Conservation (phyloP, 176 grass and related monocot species). For the Lolium perenne region DNA sequence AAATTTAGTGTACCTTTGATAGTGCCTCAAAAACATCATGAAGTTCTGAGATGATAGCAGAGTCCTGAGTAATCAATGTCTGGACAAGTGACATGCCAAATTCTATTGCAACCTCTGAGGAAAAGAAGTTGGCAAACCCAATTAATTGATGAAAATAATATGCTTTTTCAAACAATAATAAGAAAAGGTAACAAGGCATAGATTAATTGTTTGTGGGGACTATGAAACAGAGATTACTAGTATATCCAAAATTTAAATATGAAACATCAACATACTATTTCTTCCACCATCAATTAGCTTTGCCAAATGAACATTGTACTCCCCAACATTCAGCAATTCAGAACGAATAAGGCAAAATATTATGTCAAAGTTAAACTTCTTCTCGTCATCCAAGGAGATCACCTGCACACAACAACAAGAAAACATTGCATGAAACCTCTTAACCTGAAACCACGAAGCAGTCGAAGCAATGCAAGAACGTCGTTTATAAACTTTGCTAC, state of each 20-base stretch:
- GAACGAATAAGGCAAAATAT: conserved; percentile 78
- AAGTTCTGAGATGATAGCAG: conserved; percentile 66
- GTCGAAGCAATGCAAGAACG: not conserved
- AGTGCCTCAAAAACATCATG: conserved; percentile 70
- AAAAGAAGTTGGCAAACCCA: conserved; percentile 6
- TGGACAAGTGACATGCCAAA: conserved; percentile 80
- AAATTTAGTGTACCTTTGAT: conserved; percentile 56
- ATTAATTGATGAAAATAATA: conserved; percentile 3
- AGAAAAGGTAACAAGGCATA: not conserved
- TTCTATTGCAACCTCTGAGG: conserved; percentile 64
- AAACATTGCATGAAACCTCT: not conserved
- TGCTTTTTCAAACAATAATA: not conserved
- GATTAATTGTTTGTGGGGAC: not conserved
- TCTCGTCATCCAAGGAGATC: conserved; percentile 79
- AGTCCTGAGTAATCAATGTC: conserved; percentile 74
- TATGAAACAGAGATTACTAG: not conserved
- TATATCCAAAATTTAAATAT: not conserved
- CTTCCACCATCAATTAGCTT: conserved; percentile 88
- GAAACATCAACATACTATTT: conserved; percentile 66
- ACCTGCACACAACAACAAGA: conserved; percentile 52
- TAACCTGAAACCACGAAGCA: not conserved
- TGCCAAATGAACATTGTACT: conserved; percentile 86
- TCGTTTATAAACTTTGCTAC: conserved; percentile 7
- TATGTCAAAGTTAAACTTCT: conserved; percentile 84
- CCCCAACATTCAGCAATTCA: conserved; percentile 77